These are phyloP conservation scores for Celoporthe dispersa DNA, from an alignment of 2,329 filamentous ascomycete genomes.

Conservation along the genomic window DNA sequence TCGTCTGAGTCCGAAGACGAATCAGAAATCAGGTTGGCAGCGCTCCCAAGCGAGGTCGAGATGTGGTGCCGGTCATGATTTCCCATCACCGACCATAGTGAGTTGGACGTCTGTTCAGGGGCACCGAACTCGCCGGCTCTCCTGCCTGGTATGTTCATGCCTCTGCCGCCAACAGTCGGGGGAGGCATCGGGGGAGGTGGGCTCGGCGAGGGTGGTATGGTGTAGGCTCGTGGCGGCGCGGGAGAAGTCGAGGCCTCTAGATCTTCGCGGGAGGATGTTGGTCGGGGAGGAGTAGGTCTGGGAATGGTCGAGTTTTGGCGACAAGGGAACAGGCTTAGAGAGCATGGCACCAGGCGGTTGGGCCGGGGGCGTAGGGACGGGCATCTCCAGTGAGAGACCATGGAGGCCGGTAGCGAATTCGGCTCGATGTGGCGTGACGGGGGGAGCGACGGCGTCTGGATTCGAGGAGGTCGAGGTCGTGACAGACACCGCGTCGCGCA, in stretches of 20 bases:
- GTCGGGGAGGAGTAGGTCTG: constrained; percentile 81
- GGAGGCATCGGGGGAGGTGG: constrained; percentile 86
- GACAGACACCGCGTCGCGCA: constrained; percentile 38
- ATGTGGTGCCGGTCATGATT: constrained; percentile 72
- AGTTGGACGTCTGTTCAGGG: constrained; percentile 69
- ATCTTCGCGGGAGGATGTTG: constrained; percentile 85
- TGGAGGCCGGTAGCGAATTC: constrained; percentile 57
- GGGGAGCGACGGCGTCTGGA: constrained; percentile 41
- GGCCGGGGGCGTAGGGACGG: constrained; percentile 37
- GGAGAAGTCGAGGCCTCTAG: constrained; percentile 89
- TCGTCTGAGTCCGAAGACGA: constrained; percentile 76
- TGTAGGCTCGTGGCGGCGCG: constrained; percentile 92
- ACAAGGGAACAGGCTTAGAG: constrained; percentile 70
- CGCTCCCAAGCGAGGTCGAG: constrained; percentile 76
- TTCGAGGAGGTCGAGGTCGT: constrained; percentile 37
- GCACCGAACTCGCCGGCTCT: constrained; percentile 53
- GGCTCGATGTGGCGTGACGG: constrained; percentile 75
- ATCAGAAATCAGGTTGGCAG: constrained; percentile 75
- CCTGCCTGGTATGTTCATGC: constrained; percentile 65
- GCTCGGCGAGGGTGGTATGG: constrained; percentile 90
- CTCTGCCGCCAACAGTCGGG: constrained; percentile 76
- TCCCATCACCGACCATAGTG: constrained; percentile 72
- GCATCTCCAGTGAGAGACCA: constrained; percentile 73
- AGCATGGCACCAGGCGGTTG: constrained; percentile 45
- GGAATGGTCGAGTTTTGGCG: constrained; percentile 82